These are phyloP conservation scores for Argentina anserina DNA, from an alignment of 306 rosid species.

Conservation along the genomic window DNA sequence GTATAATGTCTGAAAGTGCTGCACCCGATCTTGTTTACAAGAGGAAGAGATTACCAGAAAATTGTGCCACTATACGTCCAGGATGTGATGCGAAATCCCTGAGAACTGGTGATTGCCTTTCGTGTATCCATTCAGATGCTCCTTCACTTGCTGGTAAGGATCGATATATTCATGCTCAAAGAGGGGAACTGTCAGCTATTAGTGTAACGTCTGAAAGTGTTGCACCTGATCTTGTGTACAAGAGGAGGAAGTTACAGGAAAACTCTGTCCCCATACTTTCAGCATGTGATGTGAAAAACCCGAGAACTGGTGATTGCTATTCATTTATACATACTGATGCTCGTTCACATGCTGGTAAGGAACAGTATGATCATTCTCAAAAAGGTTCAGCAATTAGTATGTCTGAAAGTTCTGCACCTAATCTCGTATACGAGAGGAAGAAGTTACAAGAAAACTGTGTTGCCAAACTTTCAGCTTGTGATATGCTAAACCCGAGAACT, in stretches of 20 bases:
- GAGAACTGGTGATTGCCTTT: conserved; percentile 43
- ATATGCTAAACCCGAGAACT: conserved; percentile 29
- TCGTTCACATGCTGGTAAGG: conserved; percentile 40
- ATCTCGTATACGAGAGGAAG: conserved; percentile 65
- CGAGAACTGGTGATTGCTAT: conserved; percentile 41
- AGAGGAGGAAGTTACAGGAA: conserved; percentile 54
- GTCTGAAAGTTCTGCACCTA: conserved; percentile 43
- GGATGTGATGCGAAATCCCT: conserved; percentile 28
- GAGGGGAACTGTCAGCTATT: conserved; percentile 46
- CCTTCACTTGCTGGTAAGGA: conserved; percentile 43
- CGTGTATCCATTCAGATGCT: conserved; percentile 45
- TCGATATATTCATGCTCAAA: conserved; percentile 38
- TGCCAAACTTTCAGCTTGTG: conserved; percentile 26
- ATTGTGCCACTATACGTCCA: conserved; percentile 24
- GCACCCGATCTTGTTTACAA: conserved; percentile 53
- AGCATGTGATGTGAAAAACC: conserved; percentile 28
- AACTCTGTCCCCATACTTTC: conserved; percentile 28
- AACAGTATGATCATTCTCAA: conserved; percentile 40
- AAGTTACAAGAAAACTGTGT: conserved; percentile 41
- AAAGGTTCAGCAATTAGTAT: conserved; percentile 49
- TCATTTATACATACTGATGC: conserved; percentile 45
- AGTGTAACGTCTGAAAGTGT: conserved; percentile 50
- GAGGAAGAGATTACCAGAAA: conserved; percentile 55
- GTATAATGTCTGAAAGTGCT: conserved; percentile 48
- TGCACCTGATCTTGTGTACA: conserved; percentile 51